A percentile compares a stretch with the other conserved stretches of the same genome.
phyloP scores from a whole-genome alignment of 495 filamentous ascomycete genomes.

The Tuber calosporum region DNA sequence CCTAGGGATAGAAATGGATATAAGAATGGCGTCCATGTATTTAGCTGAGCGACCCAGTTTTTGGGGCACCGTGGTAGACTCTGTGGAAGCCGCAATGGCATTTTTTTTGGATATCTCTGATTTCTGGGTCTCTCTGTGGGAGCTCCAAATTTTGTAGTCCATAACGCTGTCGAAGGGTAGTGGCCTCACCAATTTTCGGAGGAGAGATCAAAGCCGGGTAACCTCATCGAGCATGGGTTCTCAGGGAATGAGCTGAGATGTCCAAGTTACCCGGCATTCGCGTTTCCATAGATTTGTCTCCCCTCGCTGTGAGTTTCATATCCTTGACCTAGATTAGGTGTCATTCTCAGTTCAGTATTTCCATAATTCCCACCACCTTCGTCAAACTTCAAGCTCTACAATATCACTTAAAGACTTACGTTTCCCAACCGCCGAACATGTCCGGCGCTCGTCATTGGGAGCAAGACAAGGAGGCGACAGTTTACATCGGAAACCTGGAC shows the following conservation, averaged over 20 bases:
- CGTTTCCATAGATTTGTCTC: background rate
- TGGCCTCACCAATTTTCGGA: background rate
- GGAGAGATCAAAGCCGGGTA: background rate
- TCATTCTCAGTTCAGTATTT: background rate
- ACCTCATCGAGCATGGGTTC: background rate
- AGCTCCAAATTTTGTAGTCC: background rate
- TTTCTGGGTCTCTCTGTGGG: background rate
- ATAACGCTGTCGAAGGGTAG: background rate
- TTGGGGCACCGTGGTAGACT: background rate
- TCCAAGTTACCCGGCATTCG: background rate
- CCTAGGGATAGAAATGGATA: background rate
- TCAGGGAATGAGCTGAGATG: background rate
- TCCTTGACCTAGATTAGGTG: background rate
- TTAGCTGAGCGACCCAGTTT: background rate
- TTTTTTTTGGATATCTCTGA: background rate
- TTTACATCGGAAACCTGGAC: slow-evolving; percentile 97
- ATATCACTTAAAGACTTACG: background rate
- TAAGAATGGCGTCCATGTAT: slow-evolving; percentile 2
- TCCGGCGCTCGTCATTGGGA: slow-evolving; percentile 57
- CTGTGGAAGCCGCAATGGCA: background rate
- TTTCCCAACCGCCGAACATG: slow-evolving; percentile 20
- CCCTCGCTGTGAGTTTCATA: background rate
- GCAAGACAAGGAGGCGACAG: slow-evolving; percentile 96
- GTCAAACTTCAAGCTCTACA: background rate
- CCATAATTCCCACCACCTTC: background rate